phyloP scores from a whole-genome alignment of 2,329 filamentous ascomycete species.

The Colletotrichum chlorophyti region DNA sequence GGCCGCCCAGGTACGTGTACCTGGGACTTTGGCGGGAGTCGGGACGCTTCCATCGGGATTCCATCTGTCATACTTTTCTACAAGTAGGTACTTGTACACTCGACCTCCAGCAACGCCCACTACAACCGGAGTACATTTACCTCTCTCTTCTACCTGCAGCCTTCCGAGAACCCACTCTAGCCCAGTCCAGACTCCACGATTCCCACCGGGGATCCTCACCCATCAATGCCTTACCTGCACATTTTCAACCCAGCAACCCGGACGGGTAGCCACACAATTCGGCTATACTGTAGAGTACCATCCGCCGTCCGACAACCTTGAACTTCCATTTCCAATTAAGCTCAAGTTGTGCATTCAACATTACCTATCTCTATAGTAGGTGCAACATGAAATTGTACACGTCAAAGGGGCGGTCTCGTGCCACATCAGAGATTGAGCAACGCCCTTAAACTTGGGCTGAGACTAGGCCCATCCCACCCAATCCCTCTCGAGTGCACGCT shows the following conservation, averaged over 20 bases:
- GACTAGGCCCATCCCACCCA: not conserved
- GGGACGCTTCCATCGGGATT: conserved; percentile 24
- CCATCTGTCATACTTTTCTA: not conserved
- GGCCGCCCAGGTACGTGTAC: not conserved
- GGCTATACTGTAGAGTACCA: too few species aligned
- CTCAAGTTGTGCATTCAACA: too few species aligned
- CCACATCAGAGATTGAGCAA: conserved; percentile 1
- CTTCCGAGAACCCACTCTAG: conserved; percentile 6
- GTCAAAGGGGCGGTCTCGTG: not conserved
- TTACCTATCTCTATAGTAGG: too few species aligned
- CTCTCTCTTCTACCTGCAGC: conserved; percentile 8
- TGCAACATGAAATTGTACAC: not conserved
- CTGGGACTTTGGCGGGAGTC: not conserved
- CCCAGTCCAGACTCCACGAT: not conserved
- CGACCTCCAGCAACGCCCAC: not conserved
- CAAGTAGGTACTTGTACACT: conserved; percentile 14
- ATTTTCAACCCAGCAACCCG: too few species aligned
- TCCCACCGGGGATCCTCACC: not conserved
- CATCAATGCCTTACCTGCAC: conserved; percentile 13
- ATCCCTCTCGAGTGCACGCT: too few species aligned
- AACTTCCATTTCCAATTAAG: too few species aligned
- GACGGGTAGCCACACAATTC: too few species aligned
- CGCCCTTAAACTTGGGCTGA: too few species aligned
- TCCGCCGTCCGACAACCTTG: too few species aligned
- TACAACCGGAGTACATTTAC: not conserved